Percentiles rank a stretch among this genome's conserved stretches.
phyloP scores from a whole-genome alignment of 805 yeast species.

The Candida pseudoglaebosa region DNA sequence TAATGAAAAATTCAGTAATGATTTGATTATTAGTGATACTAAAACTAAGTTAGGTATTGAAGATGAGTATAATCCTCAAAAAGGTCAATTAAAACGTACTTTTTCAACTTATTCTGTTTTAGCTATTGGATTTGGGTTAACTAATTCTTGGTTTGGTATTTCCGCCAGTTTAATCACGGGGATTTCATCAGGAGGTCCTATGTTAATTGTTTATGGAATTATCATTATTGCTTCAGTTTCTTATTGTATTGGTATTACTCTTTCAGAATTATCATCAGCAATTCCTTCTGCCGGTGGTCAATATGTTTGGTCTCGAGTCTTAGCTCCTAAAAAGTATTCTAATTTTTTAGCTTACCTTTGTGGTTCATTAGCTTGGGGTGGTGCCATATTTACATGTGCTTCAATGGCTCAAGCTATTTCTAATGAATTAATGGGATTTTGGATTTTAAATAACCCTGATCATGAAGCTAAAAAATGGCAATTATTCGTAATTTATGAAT shows the following conservation, averaged over 20 bases:
- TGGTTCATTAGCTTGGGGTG: slow-evolving; percentile 42
- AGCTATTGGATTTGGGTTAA: slow-evolving; percentile 39
- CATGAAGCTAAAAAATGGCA: slow-evolving; percentile 33
- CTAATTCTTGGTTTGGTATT: slow-evolving; percentile 43
- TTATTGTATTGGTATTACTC: slow-evolving; percentile 33
- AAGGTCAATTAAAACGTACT: slow-evolving; percentile 20
- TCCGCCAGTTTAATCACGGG: slow-evolving; percentile 39
- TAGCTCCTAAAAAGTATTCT: slow-evolving; percentile 36
- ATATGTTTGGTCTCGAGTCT: slow-evolving; percentile 38
- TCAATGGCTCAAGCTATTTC: slow-evolving; percentile 37
- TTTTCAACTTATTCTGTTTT: slow-evolving; percentile 37
- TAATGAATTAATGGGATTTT: slow-evolving; percentile 33
- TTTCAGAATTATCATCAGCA: slow-evolving; percentile 37
- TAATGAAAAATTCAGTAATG: background rate
- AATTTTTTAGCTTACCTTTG: slow-evolving; percentile 36
- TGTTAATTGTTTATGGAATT: slow-evolving; percentile 38
- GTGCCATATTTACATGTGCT: slow-evolving; percentile 38
- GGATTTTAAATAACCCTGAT: slow-evolving; percentile 31
- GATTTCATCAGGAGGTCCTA: slow-evolving; percentile 40
- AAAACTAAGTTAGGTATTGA: background rate
- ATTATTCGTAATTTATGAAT: slow-evolving; percentile 33
- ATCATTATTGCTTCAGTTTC: slow-evolving; percentile 35
- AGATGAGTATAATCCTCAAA: background rate
- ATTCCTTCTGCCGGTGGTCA: slow-evolving; percentile 43
- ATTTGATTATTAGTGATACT: background rate